These are phyloP conservation scores for Botryotinia globosa DNA, from an alignment of 2,329 filamentous ascomycete genomes.

Conservation along the genomic window DNA sequence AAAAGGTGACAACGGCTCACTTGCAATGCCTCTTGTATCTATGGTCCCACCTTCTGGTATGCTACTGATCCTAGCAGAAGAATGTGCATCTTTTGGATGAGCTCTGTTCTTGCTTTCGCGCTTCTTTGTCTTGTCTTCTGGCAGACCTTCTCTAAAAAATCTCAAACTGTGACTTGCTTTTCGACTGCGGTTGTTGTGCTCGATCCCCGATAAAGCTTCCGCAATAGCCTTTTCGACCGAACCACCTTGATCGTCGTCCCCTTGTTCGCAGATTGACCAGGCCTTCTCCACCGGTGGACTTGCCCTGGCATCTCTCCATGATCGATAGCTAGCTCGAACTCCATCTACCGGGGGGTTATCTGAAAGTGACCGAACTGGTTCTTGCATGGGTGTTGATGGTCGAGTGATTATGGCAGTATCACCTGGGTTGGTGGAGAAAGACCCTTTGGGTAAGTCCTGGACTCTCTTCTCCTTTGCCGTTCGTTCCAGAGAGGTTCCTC, in stretches of 20 bases:
- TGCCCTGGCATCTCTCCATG: constrained; percentile 36
- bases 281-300: constrained; percentile 50
- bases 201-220: constrained; percentile 58
- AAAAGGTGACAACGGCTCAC: constrained; percentile 21
- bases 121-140: constrained; percentile 56
- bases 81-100: constrained; percentile 35
- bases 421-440: constrained; percentile 37
- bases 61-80: constrained; percentile 7
- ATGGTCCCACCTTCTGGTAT: constrained; percentile 8
- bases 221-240: constrained; percentile 64
- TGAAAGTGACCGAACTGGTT: constrained; percentile 26
- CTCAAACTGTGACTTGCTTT: constrained; percentile 66
- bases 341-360: constrained; percentile 36
- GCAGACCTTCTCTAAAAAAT: constrained; percentile 65
- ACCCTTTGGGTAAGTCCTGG: constrained; percentile 36
- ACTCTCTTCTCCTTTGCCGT: constrained; percentile 44
- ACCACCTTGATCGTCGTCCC: constrained; percentile 53
- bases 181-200: constrained; percentile 61
- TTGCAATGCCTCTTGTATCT: constrained; percentile 10
- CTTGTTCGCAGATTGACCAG: constrained; percentile 61
- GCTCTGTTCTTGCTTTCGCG: constrained; percentile 44
- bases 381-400: constrained; percentile 27
- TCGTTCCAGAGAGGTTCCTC: constrained; percentile 45
- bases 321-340: constrained; percentile 36
- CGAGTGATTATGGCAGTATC: constrained; percentile 39